Conservation (phyloP, 352 stramenopile genomes). For the Phytopythium delawarense region DNA sequence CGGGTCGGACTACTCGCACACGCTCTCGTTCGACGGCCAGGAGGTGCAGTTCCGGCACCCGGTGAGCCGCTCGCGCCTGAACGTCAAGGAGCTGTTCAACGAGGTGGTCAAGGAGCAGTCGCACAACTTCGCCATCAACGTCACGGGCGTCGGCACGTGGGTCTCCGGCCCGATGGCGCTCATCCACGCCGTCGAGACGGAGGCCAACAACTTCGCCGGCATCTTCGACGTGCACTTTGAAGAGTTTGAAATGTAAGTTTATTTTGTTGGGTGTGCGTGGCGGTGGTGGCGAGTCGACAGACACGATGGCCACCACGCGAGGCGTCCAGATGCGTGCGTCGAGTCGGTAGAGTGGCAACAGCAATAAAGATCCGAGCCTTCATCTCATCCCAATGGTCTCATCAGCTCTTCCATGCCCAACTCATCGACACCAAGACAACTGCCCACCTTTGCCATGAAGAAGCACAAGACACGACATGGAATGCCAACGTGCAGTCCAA, state of each 20-base stretch:
- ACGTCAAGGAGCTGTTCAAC: slow-evolving; percentile 72
- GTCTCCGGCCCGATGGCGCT: slow-evolving; percentile 80
- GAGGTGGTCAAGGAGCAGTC: slow-evolving; percentile 84
- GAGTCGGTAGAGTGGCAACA: not conserved
- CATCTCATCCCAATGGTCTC: not conserved
- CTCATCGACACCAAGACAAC: too few relatives aligned
- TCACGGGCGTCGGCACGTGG: slow-evolving; percentile 78
- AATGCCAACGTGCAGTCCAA: too few relatives aligned
- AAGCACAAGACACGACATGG: too few relatives aligned
- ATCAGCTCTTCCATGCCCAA: too few relatives aligned
- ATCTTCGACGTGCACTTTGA: slow-evolving; percentile 89
- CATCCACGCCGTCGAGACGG: slow-evolving; percentile 71
- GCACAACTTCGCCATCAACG: slow-evolving; percentile 78
- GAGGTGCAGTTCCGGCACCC: slow-evolving; percentile 76
- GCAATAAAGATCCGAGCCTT: slow-evolving; percentile 1
- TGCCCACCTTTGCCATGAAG: too few relatives aligned
- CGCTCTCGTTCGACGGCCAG: slow-evolving; percentile 72
- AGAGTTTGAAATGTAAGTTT: slow-evolving; percentile 85
- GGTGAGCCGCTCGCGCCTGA: slow-evolving; percentile 59
- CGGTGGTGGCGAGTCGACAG: not conserved
- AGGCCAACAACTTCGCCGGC: slow-evolving; percentile 69
- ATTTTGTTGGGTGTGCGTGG: slow-evolving; percentile 4
- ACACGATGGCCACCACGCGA: not conserved
- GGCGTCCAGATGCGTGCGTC: not conserved
- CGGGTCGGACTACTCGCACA: slow-evolving; percentile 64